phyloP scores from a whole-genome alignment of 2,329 filamentous ascomycete species.

The Pseudogymnoascus sp. region DNA sequence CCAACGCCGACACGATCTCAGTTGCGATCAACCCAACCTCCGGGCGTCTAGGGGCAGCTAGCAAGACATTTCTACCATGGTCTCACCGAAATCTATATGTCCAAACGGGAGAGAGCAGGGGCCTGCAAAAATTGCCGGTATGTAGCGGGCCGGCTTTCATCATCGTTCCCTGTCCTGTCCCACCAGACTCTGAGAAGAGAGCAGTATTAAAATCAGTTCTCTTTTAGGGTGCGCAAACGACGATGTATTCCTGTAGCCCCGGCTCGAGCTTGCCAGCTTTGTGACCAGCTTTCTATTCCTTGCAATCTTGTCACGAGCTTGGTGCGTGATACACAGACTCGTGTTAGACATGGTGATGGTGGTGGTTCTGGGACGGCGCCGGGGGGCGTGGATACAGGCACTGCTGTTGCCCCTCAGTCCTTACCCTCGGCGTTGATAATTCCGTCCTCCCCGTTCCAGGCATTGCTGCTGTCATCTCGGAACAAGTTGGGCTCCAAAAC shows the following conservation, averaged over 20 bases:
- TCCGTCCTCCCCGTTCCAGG: background rate
- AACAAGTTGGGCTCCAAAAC: background rate
- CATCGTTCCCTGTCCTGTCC: background rate
- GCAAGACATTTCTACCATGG: background rate
- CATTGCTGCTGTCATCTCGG: background rate
- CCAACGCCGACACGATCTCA: background rate
- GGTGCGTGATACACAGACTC: background rate
- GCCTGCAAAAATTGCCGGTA: slow-evolving; percentile 15
- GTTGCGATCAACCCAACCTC: background rate
- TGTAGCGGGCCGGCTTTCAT: background rate
- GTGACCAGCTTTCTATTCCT: background rate
- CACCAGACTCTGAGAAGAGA: background rate
- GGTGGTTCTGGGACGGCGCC: background rate
- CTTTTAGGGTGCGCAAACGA: slow-evolving; percentile 3
- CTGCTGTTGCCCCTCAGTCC: background rate
- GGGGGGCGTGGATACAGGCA: background rate
- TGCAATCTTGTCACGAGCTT: slow-evolving; percentile 4
- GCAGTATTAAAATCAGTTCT: background rate
- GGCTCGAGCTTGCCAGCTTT: slow-evolving; percentile 8
- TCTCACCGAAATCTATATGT: background rate
- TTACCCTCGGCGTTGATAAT: background rate
- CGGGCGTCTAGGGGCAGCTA: background rate
- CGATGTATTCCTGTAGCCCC: background rate
- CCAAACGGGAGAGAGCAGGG: slow-evolving; percentile 12
- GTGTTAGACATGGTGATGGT: background rate